Evolutionary conservation across 192 early-diverging fungal genomes (phyloP).

Genomic region (Pilobolus umbonatus): DNA sequence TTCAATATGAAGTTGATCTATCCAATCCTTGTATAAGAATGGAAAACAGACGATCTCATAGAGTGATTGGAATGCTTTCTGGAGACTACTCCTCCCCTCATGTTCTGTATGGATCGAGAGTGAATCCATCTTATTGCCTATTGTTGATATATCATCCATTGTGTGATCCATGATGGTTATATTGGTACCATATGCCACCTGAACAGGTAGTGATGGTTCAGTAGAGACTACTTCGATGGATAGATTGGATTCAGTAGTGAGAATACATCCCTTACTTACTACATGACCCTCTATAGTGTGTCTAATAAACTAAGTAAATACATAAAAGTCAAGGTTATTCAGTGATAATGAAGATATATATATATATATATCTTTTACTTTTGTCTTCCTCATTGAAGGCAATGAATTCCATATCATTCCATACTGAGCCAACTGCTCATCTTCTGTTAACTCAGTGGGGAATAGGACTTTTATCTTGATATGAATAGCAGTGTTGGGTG

Average conservation of each 20-base stretch:
- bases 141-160: conserved; percentile 3
- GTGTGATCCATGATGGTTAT: neutral
- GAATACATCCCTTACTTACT: no score
- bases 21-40: conserved; percentile 55
- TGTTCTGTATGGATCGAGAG: conserved; percentile 3
- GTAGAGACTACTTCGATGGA: conserved; percentile 16
- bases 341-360: neutral
- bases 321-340: neutral
- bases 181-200: no score
- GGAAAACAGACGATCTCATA: conserved; percentile 78
- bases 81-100: conserved; percentile 56
- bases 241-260: no score
- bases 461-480: no score
- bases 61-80: conserved; percentile 66
- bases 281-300: no score
- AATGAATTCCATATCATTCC: no score
- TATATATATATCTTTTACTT: neutral
- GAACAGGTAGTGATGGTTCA: no score
- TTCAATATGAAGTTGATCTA: conserved; percentile 65
- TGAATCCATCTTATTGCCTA: neutral
- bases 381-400: no score
- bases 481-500: neutral
- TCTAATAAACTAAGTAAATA: conserved; percentile 3
- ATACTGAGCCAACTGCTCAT: no score
- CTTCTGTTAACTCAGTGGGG: no score